Percentiles rank a stretch among this genome's conserved stretches.
Evolutionary conservation across 176 grass and related monocot species (phyloP).

Genomic region (Cenchrus fungigraminus): DNA sequence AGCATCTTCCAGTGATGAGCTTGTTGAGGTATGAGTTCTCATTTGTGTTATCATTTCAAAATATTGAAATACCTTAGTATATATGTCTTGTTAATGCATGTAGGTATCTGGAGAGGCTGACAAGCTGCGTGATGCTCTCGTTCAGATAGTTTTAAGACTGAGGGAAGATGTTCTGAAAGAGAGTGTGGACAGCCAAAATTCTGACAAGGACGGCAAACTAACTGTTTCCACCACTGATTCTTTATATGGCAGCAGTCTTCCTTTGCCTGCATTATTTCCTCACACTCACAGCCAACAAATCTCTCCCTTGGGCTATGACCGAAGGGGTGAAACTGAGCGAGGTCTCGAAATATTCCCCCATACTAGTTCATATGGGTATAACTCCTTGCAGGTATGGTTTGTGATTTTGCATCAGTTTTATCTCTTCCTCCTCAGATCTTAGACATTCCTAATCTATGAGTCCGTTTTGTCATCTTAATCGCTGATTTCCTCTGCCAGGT

Average conservation of each 20-base stretch:
- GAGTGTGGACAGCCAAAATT: conserved; percentile 72
- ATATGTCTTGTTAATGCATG: conserved; percentile 6
- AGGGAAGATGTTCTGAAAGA: conserved; percentile 93
- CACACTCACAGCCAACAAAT: conserved; percentile 50
- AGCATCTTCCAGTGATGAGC: conserved; percentile 76
- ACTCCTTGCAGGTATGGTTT: conserved; percentile 66
- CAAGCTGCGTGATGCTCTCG: conserved; percentile 86
- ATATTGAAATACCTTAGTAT: not conserved
- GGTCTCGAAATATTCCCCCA: conserved; percentile 55
- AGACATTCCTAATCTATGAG: conserved; percentile 21
- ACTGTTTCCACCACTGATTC: conserved; percentile 52
- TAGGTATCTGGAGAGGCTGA: conserved; percentile 88
- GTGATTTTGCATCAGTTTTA: conserved; percentile 23
- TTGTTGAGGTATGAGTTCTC: conserved; percentile 72
- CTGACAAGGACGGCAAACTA: conserved; percentile 65
- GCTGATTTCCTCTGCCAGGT: conserved; percentile 48
- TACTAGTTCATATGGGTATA: conserved; percentile 72
- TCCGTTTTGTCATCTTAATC: conserved; percentile 6
- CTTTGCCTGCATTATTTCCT: conserved; percentile 66
- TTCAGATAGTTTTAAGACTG: conserved; percentile 88
- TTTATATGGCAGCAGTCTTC: conserved; percentile 55
- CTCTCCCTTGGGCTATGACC: conserved; percentile 64
- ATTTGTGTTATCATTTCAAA: conserved; percentile 26
- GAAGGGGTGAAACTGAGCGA: conserved; percentile 68
- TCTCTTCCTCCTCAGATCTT: not conserved